Conservation (phyloP, 768 basidiomycete species). For the Sporobolomyces phaffii region DNA sequence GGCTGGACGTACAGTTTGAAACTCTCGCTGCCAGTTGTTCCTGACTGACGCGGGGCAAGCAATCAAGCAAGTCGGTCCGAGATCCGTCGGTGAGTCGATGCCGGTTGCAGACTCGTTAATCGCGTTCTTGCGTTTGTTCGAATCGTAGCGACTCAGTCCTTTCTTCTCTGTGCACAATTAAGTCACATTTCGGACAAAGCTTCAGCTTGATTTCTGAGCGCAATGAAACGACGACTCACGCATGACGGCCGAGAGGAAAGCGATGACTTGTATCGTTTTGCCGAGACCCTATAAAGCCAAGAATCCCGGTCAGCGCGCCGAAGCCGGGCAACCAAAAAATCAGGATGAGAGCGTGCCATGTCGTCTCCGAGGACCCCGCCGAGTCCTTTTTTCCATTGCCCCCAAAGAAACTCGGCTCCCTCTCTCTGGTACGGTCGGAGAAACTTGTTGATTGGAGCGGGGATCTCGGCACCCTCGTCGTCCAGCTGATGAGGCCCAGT, state of each 20-base stretch:
- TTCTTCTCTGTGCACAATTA: slow-evolving; percentile 60
- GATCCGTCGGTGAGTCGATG: slow-evolving; percentile 55
- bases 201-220: neutral
- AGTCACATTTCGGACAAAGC: neutral
- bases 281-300: slow-evolving; percentile 51
- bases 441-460: slow-evolving; percentile 63
- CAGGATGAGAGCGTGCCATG: slow-evolving; percentile 85
- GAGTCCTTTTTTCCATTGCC: slow-evolving; percentile 58
- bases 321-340: too few species aligned
- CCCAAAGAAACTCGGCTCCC: slow-evolving; percentile 74
- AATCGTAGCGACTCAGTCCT: slow-evolving; percentile 58
- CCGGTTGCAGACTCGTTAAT: neutral
- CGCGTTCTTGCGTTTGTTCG: slow-evolving; percentile 54
- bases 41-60: slow-evolving; percentile 79
- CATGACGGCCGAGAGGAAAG: slow-evolving; percentile 88
- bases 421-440: slow-evolving; percentile 87
- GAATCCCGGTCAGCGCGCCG: too few species aligned
- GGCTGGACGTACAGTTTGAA: slow-evolving; percentile 60
- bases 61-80: slow-evolving; percentile 83
- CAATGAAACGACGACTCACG: too few species aligned
- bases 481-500: slow-evolving; percentile 12
- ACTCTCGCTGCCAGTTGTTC: slow-evolving; percentile 83
- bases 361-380: slow-evolving; percentile 91
- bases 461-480: slow-evolving; percentile 37
- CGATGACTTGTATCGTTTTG: slow-evolving; percentile 91